A percentile compares a stretch with the other conserved stretches of the same genome.
Conservation (phyloP, 2,329 filamentous ascomycete species). For the Aspergillus amoenus region DNA sequence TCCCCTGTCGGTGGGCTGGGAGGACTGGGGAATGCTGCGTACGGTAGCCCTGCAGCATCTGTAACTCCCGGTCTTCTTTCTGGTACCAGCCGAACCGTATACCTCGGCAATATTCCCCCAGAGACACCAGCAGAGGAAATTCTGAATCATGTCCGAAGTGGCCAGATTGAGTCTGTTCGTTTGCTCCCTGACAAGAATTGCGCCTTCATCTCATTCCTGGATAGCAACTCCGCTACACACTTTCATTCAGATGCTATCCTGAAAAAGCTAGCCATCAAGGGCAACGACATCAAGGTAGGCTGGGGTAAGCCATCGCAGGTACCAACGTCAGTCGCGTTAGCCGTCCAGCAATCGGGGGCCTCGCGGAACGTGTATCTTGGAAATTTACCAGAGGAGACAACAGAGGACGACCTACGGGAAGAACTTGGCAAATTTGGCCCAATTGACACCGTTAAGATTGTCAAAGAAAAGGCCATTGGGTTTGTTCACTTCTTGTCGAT, state of each 20-base stretch:
- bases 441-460: conserved; percentile 96
- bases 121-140: conserved; percentile 98
- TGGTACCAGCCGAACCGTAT: conserved; percentile 93
- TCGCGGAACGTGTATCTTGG: conserved; percentile 97
- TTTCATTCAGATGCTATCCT: conserved; percentile 99
- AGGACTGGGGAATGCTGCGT: conserved; percentile 59
- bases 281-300: conserved; percentile 98
- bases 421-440: conserved; percentile 94
- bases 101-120: conserved; percentile 96
- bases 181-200: conserved; percentile 98
- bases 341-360: conserved; percentile 94
- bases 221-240: conserved; percentile 95
- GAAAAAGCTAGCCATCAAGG: conserved; percentile 98
- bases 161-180: conserved; percentile 98
- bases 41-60: conserved; percentile 68
- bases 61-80: conserved; percentile 79
- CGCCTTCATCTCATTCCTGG: conserved; percentile 98
- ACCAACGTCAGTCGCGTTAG: conserved; percentile 92
- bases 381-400: conserved; percentile 84
- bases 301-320: conserved; percentile 99
- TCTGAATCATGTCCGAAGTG: conserved; percentile 90
- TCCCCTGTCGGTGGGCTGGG: conserved; percentile 79
- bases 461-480: conserved; percentile 95
- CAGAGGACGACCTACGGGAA: conserved; percentile 88
- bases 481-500: conserved; percentile 98